These are phyloP conservation scores for Uronychia binucleata DNA, from an alignment of 73 alveolate species.

Conservation along the genomic window DNA sequence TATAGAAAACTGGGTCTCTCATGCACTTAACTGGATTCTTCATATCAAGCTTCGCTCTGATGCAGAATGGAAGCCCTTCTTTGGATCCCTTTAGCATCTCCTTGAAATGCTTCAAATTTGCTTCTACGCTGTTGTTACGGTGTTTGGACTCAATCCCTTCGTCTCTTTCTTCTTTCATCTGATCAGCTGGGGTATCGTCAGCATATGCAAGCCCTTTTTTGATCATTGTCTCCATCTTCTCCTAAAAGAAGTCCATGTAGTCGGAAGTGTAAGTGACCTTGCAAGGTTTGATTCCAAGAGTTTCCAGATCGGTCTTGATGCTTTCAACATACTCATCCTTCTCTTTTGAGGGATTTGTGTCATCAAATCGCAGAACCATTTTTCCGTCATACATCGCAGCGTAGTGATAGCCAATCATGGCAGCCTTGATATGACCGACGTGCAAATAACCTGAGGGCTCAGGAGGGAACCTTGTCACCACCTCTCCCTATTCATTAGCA, in stretches of 20 bases:
- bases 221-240: constrained; percentile 78
- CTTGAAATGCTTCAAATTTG: constrained; percentile 78
- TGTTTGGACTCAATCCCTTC: constrained; percentile 88
- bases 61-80: constrained; percentile 82
- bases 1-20: constrained; percentile 98
- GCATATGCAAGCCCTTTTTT: constrained; percentile 92
- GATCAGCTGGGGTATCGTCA: constrained; percentile 95
- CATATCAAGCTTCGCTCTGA: constrained; percentile 95
- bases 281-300: constrained; percentile 87
- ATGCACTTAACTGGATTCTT: constrained; percentile 85
- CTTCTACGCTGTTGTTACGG: constrained; percentile 81
- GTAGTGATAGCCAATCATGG: constrained; percentile 96
- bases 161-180: constrained; percentile 92
- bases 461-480: constrained; percentile 98
- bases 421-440: constrained; percentile 98
- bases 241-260: constrained; percentile 83
- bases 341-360: constrained; percentile 97
- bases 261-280: constrained; percentile 90
- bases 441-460: constrained; percentile 97
- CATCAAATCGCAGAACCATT: constrained; percentile 98
- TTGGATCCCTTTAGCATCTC: constrained; percentile 66
- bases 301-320: constrained; percentile 82
- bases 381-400: constrained; percentile 95
- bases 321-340: constrained; percentile 93
- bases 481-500: constrained; percentile 88